Percentiles rank a stretch among this genome's conserved stretches.
Conservation (phyloP, 371 early-diverging fungal genomes). For the Coemansia sp. region DNA sequence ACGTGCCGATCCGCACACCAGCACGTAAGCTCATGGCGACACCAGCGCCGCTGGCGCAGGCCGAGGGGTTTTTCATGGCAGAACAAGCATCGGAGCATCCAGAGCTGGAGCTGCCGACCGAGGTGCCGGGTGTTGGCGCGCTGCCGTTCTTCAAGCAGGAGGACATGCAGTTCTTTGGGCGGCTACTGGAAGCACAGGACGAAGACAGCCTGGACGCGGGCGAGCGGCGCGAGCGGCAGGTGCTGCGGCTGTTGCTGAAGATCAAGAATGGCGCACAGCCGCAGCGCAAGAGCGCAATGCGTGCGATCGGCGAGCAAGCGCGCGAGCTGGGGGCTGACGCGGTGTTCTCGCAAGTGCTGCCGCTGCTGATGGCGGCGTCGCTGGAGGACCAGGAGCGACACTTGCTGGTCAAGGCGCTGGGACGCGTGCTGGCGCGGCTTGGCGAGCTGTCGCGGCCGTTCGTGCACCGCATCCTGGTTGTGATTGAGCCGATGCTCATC, state of each 20-base stretch:
- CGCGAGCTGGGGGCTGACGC: slow-evolving; percentile 94
- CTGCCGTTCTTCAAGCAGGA: slow-evolving; percentile 96
- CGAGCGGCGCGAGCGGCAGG: slow-evolving; percentile 92
- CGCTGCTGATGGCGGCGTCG: slow-evolving; percentile 93
- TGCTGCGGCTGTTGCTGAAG: slow-evolving; percentile 90
- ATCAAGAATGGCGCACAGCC: slow-evolving; percentile 98
- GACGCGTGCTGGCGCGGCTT: slow-evolving; percentile 91
- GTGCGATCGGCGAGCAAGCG: slow-evolving; percentile 95
- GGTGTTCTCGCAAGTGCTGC: slow-evolving; percentile 95
- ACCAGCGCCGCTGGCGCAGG: slow-evolving; percentile 75
- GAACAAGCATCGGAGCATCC: slow-evolving; percentile 71
- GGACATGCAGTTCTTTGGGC: slow-evolving; percentile 96
- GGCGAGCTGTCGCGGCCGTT: slow-evolving; percentile 95
- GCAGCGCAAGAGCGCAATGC: slow-evolving; percentile 87
- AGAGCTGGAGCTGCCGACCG: slow-evolving; percentile 64
- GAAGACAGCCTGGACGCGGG: slow-evolving; percentile 83
- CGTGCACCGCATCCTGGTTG: slow-evolving; percentile 97
- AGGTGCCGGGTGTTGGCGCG: slow-evolving; percentile 86
- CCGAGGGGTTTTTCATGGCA: slow-evolving; percentile 80
- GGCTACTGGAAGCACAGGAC: slow-evolving; percentile 80
- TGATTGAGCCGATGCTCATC: slow-evolving; percentile 95
- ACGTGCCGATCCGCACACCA: slow-evolving; percentile 94
- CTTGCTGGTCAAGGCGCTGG: slow-evolving; percentile 95
- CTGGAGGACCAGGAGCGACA: slow-evolving; percentile 98
- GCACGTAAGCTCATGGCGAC: slow-evolving; percentile 94